phyloP scores from a whole-genome alignment of 192 early-diverging fungal genomes.

The Backusella australiensis region DNA sequence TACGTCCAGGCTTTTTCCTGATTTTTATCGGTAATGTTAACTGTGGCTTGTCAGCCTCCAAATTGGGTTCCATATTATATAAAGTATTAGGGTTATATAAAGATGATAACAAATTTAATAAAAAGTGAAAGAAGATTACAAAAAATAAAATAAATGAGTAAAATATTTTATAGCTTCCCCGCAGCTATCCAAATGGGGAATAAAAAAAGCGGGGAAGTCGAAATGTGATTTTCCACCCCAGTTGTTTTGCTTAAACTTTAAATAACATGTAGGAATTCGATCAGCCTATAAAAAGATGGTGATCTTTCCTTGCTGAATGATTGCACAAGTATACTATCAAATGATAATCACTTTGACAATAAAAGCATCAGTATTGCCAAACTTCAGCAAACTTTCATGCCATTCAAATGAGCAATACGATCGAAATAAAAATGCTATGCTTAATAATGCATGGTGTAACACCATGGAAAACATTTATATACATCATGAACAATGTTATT shows the following conservation, averaged over 20 bases:
- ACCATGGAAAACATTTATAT: too few relatives aligned
- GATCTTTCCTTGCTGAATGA: not conserved
- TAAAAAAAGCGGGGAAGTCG: not conserved
- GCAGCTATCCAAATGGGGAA: not conserved
- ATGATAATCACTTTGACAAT: not conserved
- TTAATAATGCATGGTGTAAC: too few relatives aligned
- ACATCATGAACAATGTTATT: too few relatives aligned
- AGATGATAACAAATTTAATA: not conserved
- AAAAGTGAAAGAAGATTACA: not conserved
- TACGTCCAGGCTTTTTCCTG: constrained; percentile 56
- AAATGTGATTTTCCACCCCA: not conserved
- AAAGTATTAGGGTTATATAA: not conserved
- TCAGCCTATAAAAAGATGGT: not conserved
- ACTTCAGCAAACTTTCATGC: too few relatives aligned
- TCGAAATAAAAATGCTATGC: too few relatives aligned
- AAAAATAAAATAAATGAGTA: not conserved
- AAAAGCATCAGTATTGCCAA: too few relatives aligned
- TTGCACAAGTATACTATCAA: not conserved
- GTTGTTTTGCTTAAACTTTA: not conserved
- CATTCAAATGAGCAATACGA: too few relatives aligned
- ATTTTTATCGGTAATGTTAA: not conserved
- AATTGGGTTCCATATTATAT: not conserved
- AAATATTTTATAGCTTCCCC: not conserved
- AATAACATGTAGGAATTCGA: not conserved
- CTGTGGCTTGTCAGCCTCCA: not conserved